Evolutionary conservation across 805 yeast genomes (phyloP).

Genomic region (Kluyveromyces siamensis): DNA sequence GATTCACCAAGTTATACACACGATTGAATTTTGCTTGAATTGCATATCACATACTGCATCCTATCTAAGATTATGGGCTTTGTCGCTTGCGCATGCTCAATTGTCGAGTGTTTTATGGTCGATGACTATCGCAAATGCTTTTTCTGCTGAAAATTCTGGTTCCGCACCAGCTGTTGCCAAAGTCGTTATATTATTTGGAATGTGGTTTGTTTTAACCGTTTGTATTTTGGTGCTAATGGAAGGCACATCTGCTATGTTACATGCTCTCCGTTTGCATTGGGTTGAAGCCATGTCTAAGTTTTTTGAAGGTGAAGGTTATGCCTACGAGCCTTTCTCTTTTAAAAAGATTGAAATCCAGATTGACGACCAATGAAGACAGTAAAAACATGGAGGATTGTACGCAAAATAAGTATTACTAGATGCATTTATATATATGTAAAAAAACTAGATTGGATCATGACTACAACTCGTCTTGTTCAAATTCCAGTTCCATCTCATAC

Average conservation of each 20-base stretch:
- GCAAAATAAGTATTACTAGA: neutral
- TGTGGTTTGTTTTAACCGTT: slow-evolving; percentile 92
- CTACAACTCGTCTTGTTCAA: slow-evolving; percentile 7
- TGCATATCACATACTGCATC: slow-evolving; percentile 99
- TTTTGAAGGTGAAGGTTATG: slow-evolving; percentile 92
- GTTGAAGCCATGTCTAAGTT: slow-evolving; percentile 98
- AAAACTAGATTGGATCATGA: neutral
- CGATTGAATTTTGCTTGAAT: slow-evolving; percentile 93
- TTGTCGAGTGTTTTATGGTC: slow-evolving; percentile 91
- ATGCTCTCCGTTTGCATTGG: slow-evolving; percentile 97
- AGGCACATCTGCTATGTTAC: slow-evolving; percentile 98
- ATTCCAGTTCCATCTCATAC: slow-evolving; percentile 1
- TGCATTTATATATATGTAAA: neutral
- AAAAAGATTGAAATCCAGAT: slow-evolving; percentile 12
- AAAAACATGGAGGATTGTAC: neutral
- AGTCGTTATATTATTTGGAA: slow-evolving; percentile 74
- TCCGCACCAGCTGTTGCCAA: slow-evolving; percentile 57
- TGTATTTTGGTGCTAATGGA: slow-evolving; percentile 93
- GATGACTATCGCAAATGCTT: slow-evolving; percentile 83
- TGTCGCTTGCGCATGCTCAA: slow-evolving; percentile 95
- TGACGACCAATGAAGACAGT: neutral
- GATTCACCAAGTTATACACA: slow-evolving; percentile 95
- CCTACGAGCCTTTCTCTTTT: slow-evolving; percentile 84
- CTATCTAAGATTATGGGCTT: slow-evolving; percentile 91
- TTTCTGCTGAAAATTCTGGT: slow-evolving; percentile 40